These are phyloP conservation scores for Ustilago cynodontis DNA, from an alignment of 1,284 basidiomycete genomes.

Conservation along the genomic window DNA sequence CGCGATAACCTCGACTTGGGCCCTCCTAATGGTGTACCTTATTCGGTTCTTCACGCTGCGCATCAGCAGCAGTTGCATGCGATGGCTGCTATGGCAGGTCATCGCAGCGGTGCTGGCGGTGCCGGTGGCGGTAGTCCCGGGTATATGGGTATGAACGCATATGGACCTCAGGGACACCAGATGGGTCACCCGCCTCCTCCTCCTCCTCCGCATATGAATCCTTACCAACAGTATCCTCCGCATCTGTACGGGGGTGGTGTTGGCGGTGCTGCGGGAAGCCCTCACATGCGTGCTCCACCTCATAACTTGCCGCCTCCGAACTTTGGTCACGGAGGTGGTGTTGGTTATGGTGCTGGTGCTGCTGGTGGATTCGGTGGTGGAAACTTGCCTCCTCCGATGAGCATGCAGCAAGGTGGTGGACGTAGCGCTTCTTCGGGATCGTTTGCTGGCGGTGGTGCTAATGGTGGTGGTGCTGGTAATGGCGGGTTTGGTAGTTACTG, in stretches of 20 bases:
- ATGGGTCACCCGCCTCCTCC: constrained; percentile 10
- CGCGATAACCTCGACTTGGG: constrained; percentile 63
- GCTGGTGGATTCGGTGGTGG: constrained; percentile 11
- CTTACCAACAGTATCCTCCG: constrained; percentile 13
- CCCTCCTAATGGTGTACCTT: constrained; percentile 53
- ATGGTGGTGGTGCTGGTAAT: constrained; percentile 2
- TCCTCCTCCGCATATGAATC: constrained; percentile 7
- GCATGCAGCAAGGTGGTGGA: constrained; percentile 19
- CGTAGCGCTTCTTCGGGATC: constrained; percentile 5
- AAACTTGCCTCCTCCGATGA: constrained; percentile 20
- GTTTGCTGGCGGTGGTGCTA: not conserved
- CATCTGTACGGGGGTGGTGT: constrained; percentile 25
- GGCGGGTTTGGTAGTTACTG: constrained; percentile 28
- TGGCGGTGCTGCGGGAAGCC: constrained; percentile 3
- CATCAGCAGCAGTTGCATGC: constrained; percentile 59
- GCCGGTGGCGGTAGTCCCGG: constrained; percentile 6
- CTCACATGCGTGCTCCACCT: constrained; percentile 7
- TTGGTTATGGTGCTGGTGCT: constrained; percentile 7
- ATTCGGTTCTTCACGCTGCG: constrained; percentile 57
- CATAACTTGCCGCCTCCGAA: constrained; percentile 18
- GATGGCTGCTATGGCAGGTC: constrained; percentile 50
- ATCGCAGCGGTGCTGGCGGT: constrained; percentile 8
- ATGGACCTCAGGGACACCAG: constrained; percentile 21
- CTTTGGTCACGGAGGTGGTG: constrained; percentile 15
- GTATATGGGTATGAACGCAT: constrained; percentile 32